phyloP scores from a whole-genome alignment of 371 early-diverging fungal species.

The Gilbertella persicaria region DNA sequence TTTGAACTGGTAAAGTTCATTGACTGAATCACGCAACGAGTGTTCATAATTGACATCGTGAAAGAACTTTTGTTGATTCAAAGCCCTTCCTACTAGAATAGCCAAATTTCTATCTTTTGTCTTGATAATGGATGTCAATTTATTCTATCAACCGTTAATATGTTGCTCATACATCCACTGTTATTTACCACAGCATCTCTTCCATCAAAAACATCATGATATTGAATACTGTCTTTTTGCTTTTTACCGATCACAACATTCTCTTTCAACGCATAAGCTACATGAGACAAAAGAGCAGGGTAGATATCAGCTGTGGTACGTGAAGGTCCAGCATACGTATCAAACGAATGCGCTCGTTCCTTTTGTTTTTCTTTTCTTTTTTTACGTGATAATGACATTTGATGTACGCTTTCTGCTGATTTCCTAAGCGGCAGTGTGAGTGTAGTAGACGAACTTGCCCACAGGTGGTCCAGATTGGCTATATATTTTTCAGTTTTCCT shows the following conservation, averaged over 20 bases:
- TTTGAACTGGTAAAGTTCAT: conserved; percentile 79
- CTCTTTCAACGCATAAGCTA: conserved; percentile 73
- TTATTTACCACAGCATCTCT: conserved; percentile 78
- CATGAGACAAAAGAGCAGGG: conserved; percentile 81
- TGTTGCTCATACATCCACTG: not conserved
- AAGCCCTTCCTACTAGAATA: conserved; percentile 76
- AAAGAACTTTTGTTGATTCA: conserved; percentile 82
- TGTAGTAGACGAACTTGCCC: conserved; percentile 27
- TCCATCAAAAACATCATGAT: conserved; percentile 82
- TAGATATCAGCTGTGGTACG: conserved; percentile 46
- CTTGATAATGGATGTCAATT: conserved; percentile 67
- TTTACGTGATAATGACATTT: conserved; percentile 26
- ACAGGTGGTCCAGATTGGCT: conserved; percentile 22
- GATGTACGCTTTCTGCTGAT: conserved; percentile 39
- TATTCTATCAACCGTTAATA: conserved; percentile 54
- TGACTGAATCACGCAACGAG: conserved; percentile 72
- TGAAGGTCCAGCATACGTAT: conserved; percentile 12
- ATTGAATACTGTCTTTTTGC: conserved; percentile 77
- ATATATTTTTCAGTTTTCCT: conserved; percentile 5
- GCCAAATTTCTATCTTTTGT: conserved; percentile 83
- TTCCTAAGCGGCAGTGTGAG: conserved; percentile 40
- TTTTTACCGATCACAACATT: conserved; percentile 53
- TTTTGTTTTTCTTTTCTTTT: conserved; percentile 34
- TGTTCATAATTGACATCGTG: conserved; percentile 84
- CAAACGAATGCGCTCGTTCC: conserved; percentile 47